phyloP scores from a whole-genome alignment of 1,284 basidiomycete genomes.

The Trametes pubescens region DNA sequence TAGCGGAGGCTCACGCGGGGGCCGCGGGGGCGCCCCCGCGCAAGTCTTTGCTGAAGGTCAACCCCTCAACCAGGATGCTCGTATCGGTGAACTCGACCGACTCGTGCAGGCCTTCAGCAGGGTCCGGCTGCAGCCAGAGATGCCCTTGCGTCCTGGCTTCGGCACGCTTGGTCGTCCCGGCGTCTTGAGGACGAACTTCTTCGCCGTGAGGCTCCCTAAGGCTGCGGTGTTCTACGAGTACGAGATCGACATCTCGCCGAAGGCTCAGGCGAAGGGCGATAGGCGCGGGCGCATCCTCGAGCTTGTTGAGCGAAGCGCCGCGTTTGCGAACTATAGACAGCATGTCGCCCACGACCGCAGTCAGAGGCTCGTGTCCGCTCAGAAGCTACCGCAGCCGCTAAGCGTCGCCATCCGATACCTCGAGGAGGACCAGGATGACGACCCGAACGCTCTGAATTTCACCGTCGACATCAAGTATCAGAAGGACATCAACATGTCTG shows the following conservation, averaged over 20 bases:
- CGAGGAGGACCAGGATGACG: slow-evolving; percentile 60
- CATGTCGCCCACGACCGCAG: slow-evolving; percentile 71
- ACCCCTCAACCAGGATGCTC: slow-evolving; percentile 53
- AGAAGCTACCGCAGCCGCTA: slow-evolving; percentile 63
- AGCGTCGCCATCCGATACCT: slow-evolving; percentile 56
- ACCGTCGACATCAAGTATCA: slow-evolving; percentile 58
- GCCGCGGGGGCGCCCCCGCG: slow-evolving; percentile 29
- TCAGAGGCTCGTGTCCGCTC: slow-evolving; percentile 64
- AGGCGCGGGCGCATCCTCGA: slow-evolving; percentile 64
- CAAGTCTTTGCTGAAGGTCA: slow-evolving; percentile 45
- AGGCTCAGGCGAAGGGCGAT: slow-evolving; percentile 55
- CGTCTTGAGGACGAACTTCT: slow-evolving; percentile 73
- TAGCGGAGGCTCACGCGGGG: slow-evolving; percentile 37
- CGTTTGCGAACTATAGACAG: slow-evolving; percentile 50
- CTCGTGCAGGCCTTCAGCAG: slow-evolving; percentile 58
- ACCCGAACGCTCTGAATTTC: slow-evolving; percentile 57
- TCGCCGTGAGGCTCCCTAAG: slow-evolving; percentile 60
- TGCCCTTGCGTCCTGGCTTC: slow-evolving; percentile 71
- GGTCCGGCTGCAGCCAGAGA: slow-evolving; percentile 46
- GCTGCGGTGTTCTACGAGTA: slow-evolving; percentile 65
- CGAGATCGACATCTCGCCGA: slow-evolving; percentile 61
- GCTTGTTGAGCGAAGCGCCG: slow-evolving; percentile 60
- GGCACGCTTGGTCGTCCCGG: slow-evolving; percentile 64
- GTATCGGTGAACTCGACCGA: slow-evolving; percentile 49
- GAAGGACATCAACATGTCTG: slow-evolving; percentile 52